Evolutionary conservation across 1,284 basidiomycete genomes (phyloP).

Genomic region (Microbotryomycetes sp.): DNA sequence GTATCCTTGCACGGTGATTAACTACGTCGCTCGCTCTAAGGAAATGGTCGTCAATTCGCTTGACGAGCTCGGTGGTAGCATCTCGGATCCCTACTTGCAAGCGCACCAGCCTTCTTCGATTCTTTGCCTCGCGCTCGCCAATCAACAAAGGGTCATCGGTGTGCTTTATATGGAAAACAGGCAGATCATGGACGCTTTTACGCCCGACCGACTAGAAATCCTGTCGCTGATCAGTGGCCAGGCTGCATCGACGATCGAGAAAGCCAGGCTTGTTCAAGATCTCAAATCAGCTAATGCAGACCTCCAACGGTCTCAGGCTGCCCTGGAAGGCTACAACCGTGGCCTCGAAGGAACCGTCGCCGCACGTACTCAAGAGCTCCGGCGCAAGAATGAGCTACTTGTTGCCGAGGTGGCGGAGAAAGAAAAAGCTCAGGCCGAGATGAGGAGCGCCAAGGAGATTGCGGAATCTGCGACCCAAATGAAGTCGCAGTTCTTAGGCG

Average conservation of each 20-base stretch:
- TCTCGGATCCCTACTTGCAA: slow-evolving; percentile 13
- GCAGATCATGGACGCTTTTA: slow-evolving; percentile 26
- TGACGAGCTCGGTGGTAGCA: slow-evolving; percentile 12
- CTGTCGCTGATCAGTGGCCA: slow-evolving; percentile 26
- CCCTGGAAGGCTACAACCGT: slow-evolving; percentile 25
- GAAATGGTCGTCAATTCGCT: slow-evolving; percentile 22
- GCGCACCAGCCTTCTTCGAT: slow-evolving; percentile 18
- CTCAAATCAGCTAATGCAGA: slow-evolving; percentile 22
- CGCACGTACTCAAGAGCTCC: slow-evolving; percentile 19
- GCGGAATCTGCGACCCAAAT: slow-evolving; percentile 24
- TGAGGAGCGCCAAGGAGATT: slow-evolving; percentile 27
- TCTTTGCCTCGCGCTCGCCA: slow-evolving; percentile 20
- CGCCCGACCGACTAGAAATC: slow-evolving; percentile 28
- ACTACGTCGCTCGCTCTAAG: slow-evolving; percentile 21
- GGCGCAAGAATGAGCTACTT: slow-evolving; percentile 11
- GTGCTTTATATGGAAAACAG: slow-evolving; percentile 27
- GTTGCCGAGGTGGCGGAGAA: slow-evolving; percentile 24
- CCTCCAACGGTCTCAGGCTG: slow-evolving; percentile 20
- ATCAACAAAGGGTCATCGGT: slow-evolving; percentile 22
- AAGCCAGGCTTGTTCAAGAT: slow-evolving; percentile 23
- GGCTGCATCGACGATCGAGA: slow-evolving; percentile 25
- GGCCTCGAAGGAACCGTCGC: slow-evolving; percentile 21
- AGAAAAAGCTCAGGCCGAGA: slow-evolving; percentile 27
- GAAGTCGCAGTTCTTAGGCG: slow-evolving; percentile 28
- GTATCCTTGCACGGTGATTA: slow-evolving; percentile 25